Evolutionary conservation across 805 yeast species (phyloP), one percentile per base, ranked within the genome.

Genomic region (Sugiyamaella lignohabitans): DNA sequence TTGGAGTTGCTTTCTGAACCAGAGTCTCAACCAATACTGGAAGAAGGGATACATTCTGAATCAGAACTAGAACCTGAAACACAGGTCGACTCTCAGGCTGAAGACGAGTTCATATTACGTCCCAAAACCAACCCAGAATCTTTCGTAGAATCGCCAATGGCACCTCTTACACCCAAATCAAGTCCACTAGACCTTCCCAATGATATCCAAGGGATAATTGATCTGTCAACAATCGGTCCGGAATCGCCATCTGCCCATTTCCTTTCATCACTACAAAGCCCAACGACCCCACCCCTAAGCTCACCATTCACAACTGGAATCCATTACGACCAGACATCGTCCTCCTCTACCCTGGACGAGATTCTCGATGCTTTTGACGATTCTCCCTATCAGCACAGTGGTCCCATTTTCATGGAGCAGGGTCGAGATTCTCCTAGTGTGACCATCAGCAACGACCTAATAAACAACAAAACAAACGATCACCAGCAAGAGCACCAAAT

Each of bases 331-430:
- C 49, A 53, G 24, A 52, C 58, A 3, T 51, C 57, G 19, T 53
- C 58, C 2, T 48, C 59, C 3, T 57, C 60, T 5, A 56, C 60
- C 2, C 43, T 57, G 20, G 60, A 57, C 32, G 54, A 46, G 4
- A 57, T 57, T 14, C 45, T 57, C 2, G 60, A 57, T 43, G 40
- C 52, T 3, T 57, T 57, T 42, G 57, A 54, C 10, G 49, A 46
- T 10, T 27, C 32, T 8, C 32, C 32, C 14, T 27, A 27, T 27
- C 32, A 22, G 40, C 6, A 8, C 14, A 27, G n/a, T 14, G n/a
- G 20, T 8, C 16, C 20, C 6, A 14, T 18, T 14, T 19, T 38
- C 32, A 20, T 38, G 5, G 42, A 38, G 23, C 11, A 11, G 6
- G 42, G 14, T 38, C 18, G 18, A 20, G 38, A 6, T 35, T 24